Conservation (phyloP, 345 rosid species). For the Arabis alpina region DNA sequence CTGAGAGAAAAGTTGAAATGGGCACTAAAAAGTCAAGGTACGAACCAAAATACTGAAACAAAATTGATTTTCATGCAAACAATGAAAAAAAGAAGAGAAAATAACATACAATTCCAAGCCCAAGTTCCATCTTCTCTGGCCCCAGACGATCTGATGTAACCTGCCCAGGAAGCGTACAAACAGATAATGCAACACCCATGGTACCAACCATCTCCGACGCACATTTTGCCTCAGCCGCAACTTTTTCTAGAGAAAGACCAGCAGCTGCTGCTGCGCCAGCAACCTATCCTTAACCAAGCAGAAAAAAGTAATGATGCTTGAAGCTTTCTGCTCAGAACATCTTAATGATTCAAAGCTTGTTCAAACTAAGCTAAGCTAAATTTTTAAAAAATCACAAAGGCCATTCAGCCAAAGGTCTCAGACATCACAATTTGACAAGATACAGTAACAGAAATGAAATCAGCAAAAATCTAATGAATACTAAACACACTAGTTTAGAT, state of each 20-base stretch:
- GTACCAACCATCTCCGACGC: constrained; percentile 91
- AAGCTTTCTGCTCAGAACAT: constrained; percentile 13
- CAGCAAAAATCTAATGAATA: not conserved
- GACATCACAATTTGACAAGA: constrained; percentile 18
- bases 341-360: not conserved
- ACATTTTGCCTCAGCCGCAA: constrained; percentile 76
- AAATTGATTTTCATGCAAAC: not conserved
- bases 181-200: constrained; percentile 93
- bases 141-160: constrained; percentile 89
- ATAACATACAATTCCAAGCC: constrained; percentile 92
- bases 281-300: constrained; percentile 54
- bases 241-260: constrained; percentile 78
- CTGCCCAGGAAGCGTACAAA: constrained; percentile 86
- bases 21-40: not conserved
- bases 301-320: constrained; percentile 31
- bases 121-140: constrained; percentile 91
- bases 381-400: constrained; percentile 5
- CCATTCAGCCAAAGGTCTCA: constrained; percentile 21
- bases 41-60: constrained; percentile 18
- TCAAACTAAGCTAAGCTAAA: not conserved
- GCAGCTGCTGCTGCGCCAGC: constrained; percentile 96
- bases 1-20: constrained; percentile 46
- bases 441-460: constrained; percentile 4
- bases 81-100: constrained; percentile 5
- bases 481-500: constrained; percentile 5